Evolutionary conservation across 352 stramenopile species (phyloP).

Genomic region (Aphanomyces euteiches): DNA sequence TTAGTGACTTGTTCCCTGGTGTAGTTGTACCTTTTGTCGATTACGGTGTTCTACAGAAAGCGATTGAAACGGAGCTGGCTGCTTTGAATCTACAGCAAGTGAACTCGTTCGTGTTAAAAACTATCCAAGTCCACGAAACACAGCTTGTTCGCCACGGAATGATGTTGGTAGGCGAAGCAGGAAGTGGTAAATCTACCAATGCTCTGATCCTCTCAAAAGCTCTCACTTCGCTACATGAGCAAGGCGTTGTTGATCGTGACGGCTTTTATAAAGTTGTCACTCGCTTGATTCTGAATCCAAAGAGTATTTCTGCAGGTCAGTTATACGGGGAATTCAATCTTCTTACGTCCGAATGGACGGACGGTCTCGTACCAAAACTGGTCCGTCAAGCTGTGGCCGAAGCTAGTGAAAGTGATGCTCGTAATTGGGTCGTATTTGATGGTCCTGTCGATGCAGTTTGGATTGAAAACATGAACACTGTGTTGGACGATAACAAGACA

Average conservation of each 20-base stretch:
- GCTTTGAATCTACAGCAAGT: slow-evolving; percentile 77
- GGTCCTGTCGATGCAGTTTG: slow-evolving; percentile 88
- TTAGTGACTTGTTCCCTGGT: slow-evolving; percentile 91
- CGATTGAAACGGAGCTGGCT: slow-evolving; percentile 79
- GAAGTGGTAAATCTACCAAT: slow-evolving; percentile 86
- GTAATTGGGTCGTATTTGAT: slow-evolving; percentile 91
- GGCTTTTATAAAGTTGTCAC: slow-evolving; percentile 87
- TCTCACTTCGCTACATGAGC: slow-evolving; percentile 66
- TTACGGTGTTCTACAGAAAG: slow-evolving; percentile 88
- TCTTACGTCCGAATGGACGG: slow-evolving; percentile 93
- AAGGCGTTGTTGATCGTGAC: slow-evolving; percentile 77
- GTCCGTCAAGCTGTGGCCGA: slow-evolving; percentile 86
- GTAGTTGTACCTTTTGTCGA: slow-evolving; percentile 92
- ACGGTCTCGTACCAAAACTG: slow-evolving; percentile 89
- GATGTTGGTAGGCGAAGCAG: slow-evolving; percentile 92
- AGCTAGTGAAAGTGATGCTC: slow-evolving; percentile 69
- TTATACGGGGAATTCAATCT: slow-evolving; percentile 93
- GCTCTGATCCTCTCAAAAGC: slow-evolving; percentile 68
- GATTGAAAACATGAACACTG: slow-evolving; percentile 93
- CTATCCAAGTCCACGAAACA: slow-evolving; percentile 88
- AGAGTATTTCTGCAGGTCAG: slow-evolving; percentile 94
- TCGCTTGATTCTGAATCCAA: slow-evolving; percentile 89
- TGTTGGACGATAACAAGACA: slow-evolving; percentile 87
- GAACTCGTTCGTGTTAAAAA: slow-evolving; percentile 79
- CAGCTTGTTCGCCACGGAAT: slow-evolving; percentile 91